Evolutionary conservation across 805 yeast species (phyloP).

Genomic region (Candida namnaoensis): DNA sequence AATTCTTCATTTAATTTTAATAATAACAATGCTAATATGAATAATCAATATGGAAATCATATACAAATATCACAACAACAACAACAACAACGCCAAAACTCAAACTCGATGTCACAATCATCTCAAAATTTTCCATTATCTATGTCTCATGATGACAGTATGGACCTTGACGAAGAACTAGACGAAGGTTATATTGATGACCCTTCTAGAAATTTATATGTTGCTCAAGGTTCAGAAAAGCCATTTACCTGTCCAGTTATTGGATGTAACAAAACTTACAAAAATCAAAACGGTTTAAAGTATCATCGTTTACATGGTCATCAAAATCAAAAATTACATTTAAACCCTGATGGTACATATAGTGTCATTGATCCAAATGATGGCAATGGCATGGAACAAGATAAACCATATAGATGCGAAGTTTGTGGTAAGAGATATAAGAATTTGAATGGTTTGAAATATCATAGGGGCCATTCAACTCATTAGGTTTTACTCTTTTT

Average conservation of each 20-base stretch:
- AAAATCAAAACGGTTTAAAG: slow-evolving; percentile 94
- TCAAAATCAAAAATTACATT: slow-evolving; percentile 86
- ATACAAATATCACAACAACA: slow-evolving; percentile 6
- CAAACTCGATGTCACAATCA: slow-evolving; percentile 9
- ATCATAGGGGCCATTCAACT: slow-evolving; percentile 97
- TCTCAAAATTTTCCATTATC: slow-evolving; percentile 25
- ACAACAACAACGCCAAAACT: neutral
- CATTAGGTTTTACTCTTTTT: slow-evolving; percentile 38
- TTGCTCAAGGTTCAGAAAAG: slow-evolving; percentile 86
- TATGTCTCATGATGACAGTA: slow-evolving; percentile 16
- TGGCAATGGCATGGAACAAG: slow-evolving; percentile 92
- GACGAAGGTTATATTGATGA: slow-evolving; percentile 85
- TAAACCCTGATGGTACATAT: slow-evolving; percentile 88
- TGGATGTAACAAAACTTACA: slow-evolving; percentile 96
- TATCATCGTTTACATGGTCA: slow-evolving; percentile 96
- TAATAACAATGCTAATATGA: neutral
- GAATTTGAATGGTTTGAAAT: slow-evolving; percentile 91
- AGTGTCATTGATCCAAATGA: slow-evolving; percentile 93
- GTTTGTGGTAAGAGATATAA: slow-evolving; percentile 97
- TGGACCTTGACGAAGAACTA: slow-evolving; percentile 42
- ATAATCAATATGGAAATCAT: neutral
- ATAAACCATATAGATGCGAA: slow-evolving; percentile 96
- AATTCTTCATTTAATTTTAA: neutral
- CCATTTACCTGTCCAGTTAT: slow-evolving; percentile 97
- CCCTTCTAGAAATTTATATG: slow-evolving; percentile 91